These are phyloP conservation scores for Gentiana macrophylla DNA, from an alignment of 257 asterid genomes.

Conservation along the genomic window DNA sequence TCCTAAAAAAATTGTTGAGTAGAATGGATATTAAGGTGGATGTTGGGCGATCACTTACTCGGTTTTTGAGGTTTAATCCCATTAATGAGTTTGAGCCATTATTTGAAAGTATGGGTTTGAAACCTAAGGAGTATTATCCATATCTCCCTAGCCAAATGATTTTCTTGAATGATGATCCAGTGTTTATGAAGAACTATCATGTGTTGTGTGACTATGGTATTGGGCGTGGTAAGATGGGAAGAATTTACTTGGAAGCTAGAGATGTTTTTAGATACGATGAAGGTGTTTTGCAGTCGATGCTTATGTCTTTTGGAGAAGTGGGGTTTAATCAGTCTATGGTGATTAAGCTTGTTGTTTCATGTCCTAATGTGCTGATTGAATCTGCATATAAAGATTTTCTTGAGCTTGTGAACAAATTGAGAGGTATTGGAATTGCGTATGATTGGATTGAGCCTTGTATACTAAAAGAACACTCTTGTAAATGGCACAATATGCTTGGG, in stretches of 20 bases:
- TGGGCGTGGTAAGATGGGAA: slow-evolving; percentile 43
- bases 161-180: slow-evolving; percentile 54
- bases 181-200: slow-evolving; percentile 50
- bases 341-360: slow-evolving; percentile 38
- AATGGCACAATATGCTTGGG: slow-evolving; percentile 42
- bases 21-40: slow-evolving; percentile 25
- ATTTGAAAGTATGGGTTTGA: slow-evolving; percentile 71
- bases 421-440: slow-evolving; percentile 24
- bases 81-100: slow-evolving; percentile 85
- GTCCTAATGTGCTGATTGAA: slow-evolving; percentile 47
- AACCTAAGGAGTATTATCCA: slow-evolving; percentile 32
- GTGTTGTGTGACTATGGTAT: slow-evolving; percentile 58
- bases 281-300: slow-evolving; percentile 37
- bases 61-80: slow-evolving; percentile 70
- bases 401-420: slow-evolving; percentile 31
- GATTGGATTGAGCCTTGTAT: slow-evolving; percentile 42
- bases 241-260: slow-evolving; percentile 39
- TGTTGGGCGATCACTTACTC: slow-evolving; percentile 30
- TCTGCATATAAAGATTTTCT: slow-evolving; percentile 21
- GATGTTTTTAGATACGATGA: slow-evolving; percentile 39
- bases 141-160: slow-evolving; percentile 49
- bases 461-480: slow-evolving; percentile 22
- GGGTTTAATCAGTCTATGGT: slow-evolving; percentile 44
- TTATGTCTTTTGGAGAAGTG: slow-evolving; percentile 27
- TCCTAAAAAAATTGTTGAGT: slow-evolving; percentile 35